Evolutionary conservation across 306 rosid genomes (phyloP), one percentile per base, ranked within the genome.

Genomic region (Trifolium subterraneum): DNA sequence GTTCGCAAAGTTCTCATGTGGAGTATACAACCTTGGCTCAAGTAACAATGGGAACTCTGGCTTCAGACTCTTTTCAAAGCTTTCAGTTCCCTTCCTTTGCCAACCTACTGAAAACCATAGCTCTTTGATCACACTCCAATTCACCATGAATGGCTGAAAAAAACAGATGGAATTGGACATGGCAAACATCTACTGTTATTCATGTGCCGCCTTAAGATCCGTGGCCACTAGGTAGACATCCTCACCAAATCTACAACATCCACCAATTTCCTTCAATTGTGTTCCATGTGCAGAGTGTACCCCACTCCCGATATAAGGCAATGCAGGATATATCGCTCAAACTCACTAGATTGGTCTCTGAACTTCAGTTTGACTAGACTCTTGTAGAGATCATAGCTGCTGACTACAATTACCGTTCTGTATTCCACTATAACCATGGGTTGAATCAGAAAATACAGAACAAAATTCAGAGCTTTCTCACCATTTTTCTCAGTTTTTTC

Each of bases 381-480:
- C 68, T 35, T 63, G 15, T 35, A 35, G 29, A 63, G 36, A n/a
- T 56, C 63, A 56, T 23, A 56, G 35, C 63, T 23, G 63, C 63
- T 56, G 16, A 23, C 35, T 23, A 19, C 62, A 55, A 62, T 23
- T 16, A 63, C 18, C 45, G 36, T 36, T 63, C 68, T 63, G 45
- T 63, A 8, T 62, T 35, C 27, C 10, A 62, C 25, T 62, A 35
- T 35, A 63, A 62, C 45, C 8, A 16, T 0, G 18, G 48, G 68
- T 63, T 63, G 13, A 63, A 63, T 62, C 45, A 62, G 68, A 62
- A 62, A 63, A 63, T 63, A 63, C 45, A 63, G 47, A 35, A 33
- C 27, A 1, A 39, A 63, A 63, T 63, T 36, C 68, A 36, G 48
- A 63, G 70, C 51, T 64, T 60, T 27, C 65, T 29, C 65, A 29